These are phyloP conservation scores for Metarhizium robertsii DNA, from an alignment of 2,329 filamentous ascomycete genomes.

Conservation along the genomic window DNA sequence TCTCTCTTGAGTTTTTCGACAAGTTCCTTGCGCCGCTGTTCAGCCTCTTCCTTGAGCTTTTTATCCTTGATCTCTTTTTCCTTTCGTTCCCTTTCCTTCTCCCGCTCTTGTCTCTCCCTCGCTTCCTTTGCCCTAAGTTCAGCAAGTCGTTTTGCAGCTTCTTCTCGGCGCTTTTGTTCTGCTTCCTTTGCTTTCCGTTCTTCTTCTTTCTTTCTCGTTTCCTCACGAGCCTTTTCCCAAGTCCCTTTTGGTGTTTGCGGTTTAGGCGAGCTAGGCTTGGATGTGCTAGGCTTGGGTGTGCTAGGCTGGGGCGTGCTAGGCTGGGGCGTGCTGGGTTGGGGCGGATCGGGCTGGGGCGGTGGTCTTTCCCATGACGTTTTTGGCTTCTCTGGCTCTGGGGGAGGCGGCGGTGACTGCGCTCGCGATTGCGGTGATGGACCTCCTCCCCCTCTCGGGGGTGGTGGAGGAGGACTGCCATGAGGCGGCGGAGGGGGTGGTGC, in stretches of 20 bases:
- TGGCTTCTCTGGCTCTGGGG: slow-evolving; percentile 10
- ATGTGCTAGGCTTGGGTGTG: too few species aligned
- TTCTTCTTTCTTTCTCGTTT: slow-evolving; percentile 53
- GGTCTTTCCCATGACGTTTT: slow-evolving; percentile 11
- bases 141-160: slow-evolving; percentile 40
- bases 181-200: slow-evolving; percentile 53
- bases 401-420: slow-evolving; percentile 6
- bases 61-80: slow-evolving; percentile 27
- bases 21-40: slow-evolving; percentile 17
- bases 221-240: slow-evolving; percentile 63
- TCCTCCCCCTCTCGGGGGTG: neutral
- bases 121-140: slow-evolving; percentile 49
- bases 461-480: slow-evolving; percentile 11
- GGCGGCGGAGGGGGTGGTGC: slow-evolving; percentile 21
- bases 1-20: slow-evolving; percentile 16
- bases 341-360: slow-evolving; percentile 13
- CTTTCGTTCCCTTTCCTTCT: slow-evolving; percentile 28
- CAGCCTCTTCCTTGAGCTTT: slow-evolving; percentile 26
- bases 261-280: slow-evolving; percentile 3
- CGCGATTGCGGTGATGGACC: slow-evolving; percentile 4
- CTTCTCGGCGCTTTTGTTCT: slow-evolving; percentile 50
- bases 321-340: slow-evolving; percentile 13
- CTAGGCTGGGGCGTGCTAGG: neutral
- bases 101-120: slow-evolving; percentile 33
- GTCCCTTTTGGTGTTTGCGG: slow-evolving; percentile 32